Evolutionary conservation across 2,329 filamentous ascomycete genomes (phyloP), one percentile per base, ranked within the genome.

Genomic region (Microdochium bolleyi): DNA sequence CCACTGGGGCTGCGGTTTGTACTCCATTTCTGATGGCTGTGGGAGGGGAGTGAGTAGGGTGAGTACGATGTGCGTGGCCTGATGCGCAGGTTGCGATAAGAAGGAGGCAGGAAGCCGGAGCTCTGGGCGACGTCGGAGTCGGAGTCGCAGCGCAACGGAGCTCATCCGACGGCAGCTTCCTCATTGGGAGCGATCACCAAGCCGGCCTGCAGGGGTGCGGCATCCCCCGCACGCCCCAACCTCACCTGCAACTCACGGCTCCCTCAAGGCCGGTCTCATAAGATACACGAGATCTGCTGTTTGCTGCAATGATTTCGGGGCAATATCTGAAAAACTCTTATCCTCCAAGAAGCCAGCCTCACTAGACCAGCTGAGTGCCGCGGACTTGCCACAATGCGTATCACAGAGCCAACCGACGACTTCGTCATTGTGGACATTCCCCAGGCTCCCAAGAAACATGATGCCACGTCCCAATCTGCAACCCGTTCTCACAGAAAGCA

Each of bases 11-110:
- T n/a, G n/a, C n/a, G n/a, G n/a, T 52, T 67, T 71, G 59, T 73
- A 74, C 52, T 76, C 69, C 75, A 78, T 77, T 10, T 10, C 41
- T 3, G n/a, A 11, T 46, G 41, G 14, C 3, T 46, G 41, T 46
- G 19, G 16, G 13, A 14, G 34, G 14, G 7, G n/a, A 38, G 14
- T 38, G 34, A 9, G 34, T 8, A 46, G 13, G n/a, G 22, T 19
- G 41, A 8, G 2, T 46, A 8, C 4, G 34, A 14, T 19, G 27
- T 38, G 7, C 13, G 14, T 19, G 7, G 34, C 3, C 7, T 19
- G 34, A 38, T 19, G 16, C 7, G 41, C 3, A 16, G 37, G n/a
- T 41, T 10, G 19, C 19, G 37, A 22, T 8, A 19, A 46, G 19
- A 19, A 16, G 22, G 41, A 16, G 5, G 7, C 13, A 24, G 13